Conservation (phyloP, 2,329 filamentous ascomycete genomes). For the Laburnicola sp. region DNA sequence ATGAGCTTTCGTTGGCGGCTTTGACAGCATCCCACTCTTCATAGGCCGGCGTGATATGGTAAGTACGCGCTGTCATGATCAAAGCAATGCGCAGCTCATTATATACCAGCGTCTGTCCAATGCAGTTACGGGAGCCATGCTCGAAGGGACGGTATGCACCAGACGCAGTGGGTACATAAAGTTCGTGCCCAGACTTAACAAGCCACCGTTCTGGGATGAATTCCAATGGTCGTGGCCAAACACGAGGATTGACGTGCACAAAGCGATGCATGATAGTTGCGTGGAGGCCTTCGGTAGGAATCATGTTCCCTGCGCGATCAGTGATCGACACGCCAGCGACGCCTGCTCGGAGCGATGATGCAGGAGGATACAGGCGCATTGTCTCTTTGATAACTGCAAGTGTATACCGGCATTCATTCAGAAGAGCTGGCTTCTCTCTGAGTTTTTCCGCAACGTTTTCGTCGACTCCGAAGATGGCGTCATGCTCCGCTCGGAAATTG, state of each 20-base stretch:
- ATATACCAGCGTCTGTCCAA: conserved; percentile 42
- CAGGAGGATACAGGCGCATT: conserved; percentile 30
- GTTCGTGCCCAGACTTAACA: conserved; percentile 45
- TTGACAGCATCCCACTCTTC: conserved; percentile 12
- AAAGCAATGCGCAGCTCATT: conserved; percentile 23
- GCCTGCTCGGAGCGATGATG: conserved; percentile 28
- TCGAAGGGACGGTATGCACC: conserved; percentile 46
- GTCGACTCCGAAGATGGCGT: conserved; percentile 26
- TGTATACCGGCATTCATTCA: conserved; percentile 28
- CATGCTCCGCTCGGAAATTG: conserved; percentile 30
- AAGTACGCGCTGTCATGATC: conserved; percentile 50
- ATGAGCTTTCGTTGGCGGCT: not conserved
- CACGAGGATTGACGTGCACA: conserved; percentile 11
- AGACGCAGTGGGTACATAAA: conserved; percentile 28
- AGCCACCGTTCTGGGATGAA: conserved; percentile 27
- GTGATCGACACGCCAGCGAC: not conserved
- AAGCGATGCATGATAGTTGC: conserved; percentile 6
- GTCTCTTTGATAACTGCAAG: conserved; percentile 35
- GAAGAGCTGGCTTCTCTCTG: conserved; percentile 19
- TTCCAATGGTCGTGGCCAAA: conserved; percentile 11
- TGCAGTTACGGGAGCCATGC: conserved; percentile 40
- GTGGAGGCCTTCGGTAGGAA: conserved; percentile 10
- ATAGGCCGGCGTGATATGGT: conserved; percentile 46
- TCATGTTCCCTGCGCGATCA: not conserved
- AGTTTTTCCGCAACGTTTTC: conserved; percentile 4